Conservation (phyloP, 805 yeast genomes). For the Phaffomyces antillensis region DNA sequence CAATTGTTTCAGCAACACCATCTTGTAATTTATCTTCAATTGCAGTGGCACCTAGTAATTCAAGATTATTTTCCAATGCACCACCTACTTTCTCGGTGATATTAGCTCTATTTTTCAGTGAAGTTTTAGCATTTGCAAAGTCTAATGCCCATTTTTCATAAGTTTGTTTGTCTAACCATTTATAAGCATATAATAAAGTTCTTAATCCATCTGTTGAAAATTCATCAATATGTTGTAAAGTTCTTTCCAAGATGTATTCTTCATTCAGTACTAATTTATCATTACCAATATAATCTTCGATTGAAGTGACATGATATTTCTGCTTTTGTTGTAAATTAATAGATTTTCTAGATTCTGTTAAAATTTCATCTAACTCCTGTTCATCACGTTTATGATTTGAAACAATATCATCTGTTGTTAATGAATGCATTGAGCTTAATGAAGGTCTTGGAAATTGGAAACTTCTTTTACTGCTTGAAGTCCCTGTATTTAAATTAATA, state of each 20-base stretch:
- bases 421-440: conserved; percentile 16
- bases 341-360: conserved; percentile 46
- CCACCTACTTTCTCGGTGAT: conserved; percentile 70
- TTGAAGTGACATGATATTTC: conserved; percentile 33
- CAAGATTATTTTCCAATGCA: conserved; percentile 59
- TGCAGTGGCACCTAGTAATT: conserved; percentile 86
- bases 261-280: conserved; percentile 63
- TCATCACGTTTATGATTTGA: conserved; percentile 36
- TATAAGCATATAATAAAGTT: conserved; percentile 77
- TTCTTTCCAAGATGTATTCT: conserved; percentile 70
- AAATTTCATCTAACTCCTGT: conserved; percentile 47
- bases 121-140: conserved; percentile 70
- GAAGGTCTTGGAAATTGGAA: conserved; percentile 26
- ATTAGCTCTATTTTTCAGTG: conserved; percentile 58
- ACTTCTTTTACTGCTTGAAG: conserved; percentile 24
- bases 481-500: conserved; percentile 10
- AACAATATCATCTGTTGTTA: conserved; percentile 39
- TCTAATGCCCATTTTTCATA: conserved; percentile 61
- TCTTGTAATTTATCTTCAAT: conserved; percentile 94
- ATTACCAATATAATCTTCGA: conserved; percentile 34
- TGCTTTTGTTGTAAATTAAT: conserved; percentile 52
- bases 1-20: conserved; percentile 96
- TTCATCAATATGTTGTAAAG: conserved; percentile 86
- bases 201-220: conserved; percentile 93
- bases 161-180: conserved; percentile 53